A percentile compares a stretch with the other conserved stretches of the same genome.
phyloP scores from a whole-genome alignment of 1,284 basidiomycete genomes.

The Trametes sp. region DNA sequence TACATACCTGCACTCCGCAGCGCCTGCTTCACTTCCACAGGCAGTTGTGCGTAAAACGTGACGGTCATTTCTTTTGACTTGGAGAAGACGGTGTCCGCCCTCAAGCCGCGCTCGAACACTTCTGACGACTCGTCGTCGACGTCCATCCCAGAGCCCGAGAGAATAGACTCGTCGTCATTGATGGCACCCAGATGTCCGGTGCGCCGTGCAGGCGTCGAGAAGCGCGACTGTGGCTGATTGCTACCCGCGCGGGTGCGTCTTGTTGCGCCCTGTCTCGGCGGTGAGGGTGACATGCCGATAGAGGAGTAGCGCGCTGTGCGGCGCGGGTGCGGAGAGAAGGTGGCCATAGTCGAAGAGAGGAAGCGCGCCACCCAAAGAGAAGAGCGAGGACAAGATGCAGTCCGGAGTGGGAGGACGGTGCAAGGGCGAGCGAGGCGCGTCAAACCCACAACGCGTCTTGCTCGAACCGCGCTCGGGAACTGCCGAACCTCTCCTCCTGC shows the following conservation, averaged over 20 bases:
- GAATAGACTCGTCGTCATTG: constrained; percentile 48
- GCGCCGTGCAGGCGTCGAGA: constrained; percentile 40
- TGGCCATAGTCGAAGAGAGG: constrained; percentile 35
- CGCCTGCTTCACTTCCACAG: constrained; percentile 76
- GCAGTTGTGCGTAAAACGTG: constrained; percentile 73
- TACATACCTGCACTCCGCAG: constrained; percentile 69
- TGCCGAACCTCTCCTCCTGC: constrained; percentile 26
- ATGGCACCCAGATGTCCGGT: constrained; percentile 21
- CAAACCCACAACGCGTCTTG: constrained; percentile 27
- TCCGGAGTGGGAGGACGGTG: too few relatives aligned
- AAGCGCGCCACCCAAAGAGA: constrained; percentile 21
- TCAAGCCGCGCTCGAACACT: constrained; percentile 42
- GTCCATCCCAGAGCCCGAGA: constrained; percentile 60
- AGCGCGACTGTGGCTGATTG: constrained; percentile 39
- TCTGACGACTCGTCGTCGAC: constrained; percentile 56
- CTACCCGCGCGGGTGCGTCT: constrained; percentile 34
- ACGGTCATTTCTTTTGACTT: constrained; percentile 76
- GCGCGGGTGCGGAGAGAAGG: constrained; percentile 42
- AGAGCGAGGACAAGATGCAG: not conserved
- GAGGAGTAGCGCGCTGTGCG: constrained; percentile 37
- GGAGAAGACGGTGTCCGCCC: constrained; percentile 66
- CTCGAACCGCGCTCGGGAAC: constrained; percentile 26
- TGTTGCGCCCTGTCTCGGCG: constrained; percentile 28
- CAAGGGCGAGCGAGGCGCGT: constrained; percentile 16
- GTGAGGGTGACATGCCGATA: constrained; percentile 35